A percentile compares a stretch with the other conserved stretches of the same genome.
phyloP scores from a whole-genome alignment of 176 grass and related monocot species.

The Bothriochloa decipiens region DNA sequence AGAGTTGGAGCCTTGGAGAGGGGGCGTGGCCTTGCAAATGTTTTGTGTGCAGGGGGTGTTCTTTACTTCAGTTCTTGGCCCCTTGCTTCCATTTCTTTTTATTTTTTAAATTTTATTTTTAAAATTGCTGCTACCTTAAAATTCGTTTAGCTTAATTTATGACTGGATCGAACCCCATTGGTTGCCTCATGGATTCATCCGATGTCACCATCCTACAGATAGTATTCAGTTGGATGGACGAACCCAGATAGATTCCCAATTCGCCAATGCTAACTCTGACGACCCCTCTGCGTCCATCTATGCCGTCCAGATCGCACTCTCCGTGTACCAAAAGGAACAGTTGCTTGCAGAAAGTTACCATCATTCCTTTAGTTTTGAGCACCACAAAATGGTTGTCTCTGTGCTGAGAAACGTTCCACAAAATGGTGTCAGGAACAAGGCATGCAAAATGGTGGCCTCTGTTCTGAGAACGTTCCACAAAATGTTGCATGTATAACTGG shows the following conservation, averaged over 20 bases:
- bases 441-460: not conserved
- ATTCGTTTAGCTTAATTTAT: conserved; percentile 12
- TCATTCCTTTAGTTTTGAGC: no score
- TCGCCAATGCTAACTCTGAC: not conserved
- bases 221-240: conserved; percentile 31
- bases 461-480: not conserved
- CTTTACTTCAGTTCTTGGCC: conserved; percentile 35
- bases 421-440: no score
- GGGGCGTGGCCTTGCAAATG: conserved; percentile 37
- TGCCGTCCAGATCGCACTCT: not conserved
- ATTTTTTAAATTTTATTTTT: not conserved
- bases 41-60: conserved; percentile 36
- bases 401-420: not conserved
- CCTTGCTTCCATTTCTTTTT: not conserved
- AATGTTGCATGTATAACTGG: no score
- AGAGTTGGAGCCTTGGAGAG: not conserved
- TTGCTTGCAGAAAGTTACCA: not conserved
- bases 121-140: conserved; percentile 12
- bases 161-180: not conserved
- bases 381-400: no score
- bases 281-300: conserved; percentile 21
- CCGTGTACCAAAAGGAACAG: not conserved
- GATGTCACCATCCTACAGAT: conserved; percentile 15
- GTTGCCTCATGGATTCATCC: not conserved
- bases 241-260: conserved; percentile 24